Evolutionary conservation across 2,329 filamentous ascomycete species (phyloP).

Genomic region (Sclerotinia glacialis): DNA sequence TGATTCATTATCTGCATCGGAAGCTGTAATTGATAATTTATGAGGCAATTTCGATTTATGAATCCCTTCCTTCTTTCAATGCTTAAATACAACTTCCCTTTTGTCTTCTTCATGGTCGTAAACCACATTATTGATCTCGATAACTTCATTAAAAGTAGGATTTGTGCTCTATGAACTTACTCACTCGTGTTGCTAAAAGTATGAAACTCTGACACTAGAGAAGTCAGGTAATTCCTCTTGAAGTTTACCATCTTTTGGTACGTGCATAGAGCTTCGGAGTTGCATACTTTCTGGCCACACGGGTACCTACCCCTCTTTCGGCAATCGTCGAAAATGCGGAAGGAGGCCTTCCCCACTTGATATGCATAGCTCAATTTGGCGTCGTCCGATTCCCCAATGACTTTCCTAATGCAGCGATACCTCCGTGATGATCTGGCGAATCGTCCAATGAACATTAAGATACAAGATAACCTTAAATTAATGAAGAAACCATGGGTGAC

Average conservation of each 20-base stretch:
- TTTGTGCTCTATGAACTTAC: constrained; percentile 3
- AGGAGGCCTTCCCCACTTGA: constrained; percentile 10
- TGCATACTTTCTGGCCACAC: no score
- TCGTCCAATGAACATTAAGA: constrained; percentile 3
- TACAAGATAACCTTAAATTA: constrained; percentile 19
- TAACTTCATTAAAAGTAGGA: background rate
- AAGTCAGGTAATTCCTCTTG: no score
- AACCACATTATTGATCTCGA: background rate
- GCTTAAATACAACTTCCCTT: background rate
- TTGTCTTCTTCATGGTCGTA: background rate
- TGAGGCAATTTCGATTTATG: background rate
- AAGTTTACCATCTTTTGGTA: no score
- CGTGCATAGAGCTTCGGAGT: no score
- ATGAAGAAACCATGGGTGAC: background rate
- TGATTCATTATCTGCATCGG: background rate
- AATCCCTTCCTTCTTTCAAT: background rate
- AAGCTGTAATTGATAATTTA: background rate
- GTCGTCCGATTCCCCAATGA: constrained; percentile 10
- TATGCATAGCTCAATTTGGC: background rate
- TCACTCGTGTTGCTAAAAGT: no score
- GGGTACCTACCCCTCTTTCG: background rate
- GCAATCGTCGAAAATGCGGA: constrained; percentile 6
- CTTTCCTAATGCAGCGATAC: constrained; percentile 17
- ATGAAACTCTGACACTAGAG: no score
- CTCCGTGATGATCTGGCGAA: constrained; percentile 11